phyloP scores from a whole-genome alignment of 23 red algal genomes.

The Gracilaria gracilis region DNA sequence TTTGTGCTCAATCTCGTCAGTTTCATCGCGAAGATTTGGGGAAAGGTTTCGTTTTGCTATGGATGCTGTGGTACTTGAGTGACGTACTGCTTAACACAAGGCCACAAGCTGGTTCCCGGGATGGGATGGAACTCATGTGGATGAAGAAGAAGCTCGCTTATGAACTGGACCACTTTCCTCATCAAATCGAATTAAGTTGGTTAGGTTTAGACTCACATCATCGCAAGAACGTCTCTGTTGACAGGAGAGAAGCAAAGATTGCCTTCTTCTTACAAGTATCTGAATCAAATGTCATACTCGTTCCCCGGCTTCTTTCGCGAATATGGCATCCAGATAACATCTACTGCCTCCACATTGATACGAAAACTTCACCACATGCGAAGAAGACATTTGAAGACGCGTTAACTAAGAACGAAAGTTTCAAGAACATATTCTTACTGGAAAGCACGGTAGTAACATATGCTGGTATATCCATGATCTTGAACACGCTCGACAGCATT shows the following conservation, averaged over 20 bases:
- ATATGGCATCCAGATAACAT: conserved; percentile 73
- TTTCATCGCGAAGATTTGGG: neutral
- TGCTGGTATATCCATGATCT: conserved; percentile 71
- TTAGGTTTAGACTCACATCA: neutral
- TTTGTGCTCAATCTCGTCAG: neutral
- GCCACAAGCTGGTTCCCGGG: neutral
- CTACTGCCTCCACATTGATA: conserved; percentile 86
- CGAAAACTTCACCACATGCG: conserved; percentile 62
- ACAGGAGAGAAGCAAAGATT: conserved; percentile 52
- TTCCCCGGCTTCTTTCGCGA: conserved; percentile 58
- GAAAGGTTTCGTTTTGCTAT: neutral
- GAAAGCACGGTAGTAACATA: conserved; percentile 73
- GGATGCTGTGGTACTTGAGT: neutral
- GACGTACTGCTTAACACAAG: neutral
- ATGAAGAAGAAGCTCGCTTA: neutral
- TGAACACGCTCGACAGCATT: conserved; percentile 79
- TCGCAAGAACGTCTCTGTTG: neutral
- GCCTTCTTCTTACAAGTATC: conserved; percentile 81
- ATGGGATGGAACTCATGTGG: neutral
- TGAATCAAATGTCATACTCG: conserved; percentile 13
- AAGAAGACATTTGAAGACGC: neutral
- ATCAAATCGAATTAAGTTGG: neutral
- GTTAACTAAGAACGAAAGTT: neutral
- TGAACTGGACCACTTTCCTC: neutral
- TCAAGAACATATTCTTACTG: conserved; percentile 74